phyloP scores from a whole-genome alignment of 352 stramenopile genomes.

The Phytopythium vexans region DNA sequence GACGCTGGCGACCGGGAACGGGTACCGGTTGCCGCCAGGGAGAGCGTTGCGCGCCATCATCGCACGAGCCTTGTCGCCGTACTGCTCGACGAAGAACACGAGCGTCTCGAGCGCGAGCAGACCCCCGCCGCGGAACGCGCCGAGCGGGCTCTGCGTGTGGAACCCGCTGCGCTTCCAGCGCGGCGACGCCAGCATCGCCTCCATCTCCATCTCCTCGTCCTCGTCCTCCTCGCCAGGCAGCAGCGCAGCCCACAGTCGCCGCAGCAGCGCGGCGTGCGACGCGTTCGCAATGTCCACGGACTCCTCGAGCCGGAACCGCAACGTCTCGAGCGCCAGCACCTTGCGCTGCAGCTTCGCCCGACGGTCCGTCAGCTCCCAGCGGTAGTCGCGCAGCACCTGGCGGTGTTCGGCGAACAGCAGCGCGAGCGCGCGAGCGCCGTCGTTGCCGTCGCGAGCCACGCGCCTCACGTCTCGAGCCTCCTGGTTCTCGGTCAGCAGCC shows the following conservation, averaged over 20 bases:
- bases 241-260: conserved; percentile 63
- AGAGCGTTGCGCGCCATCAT: conserved; percentile 80
- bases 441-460: conserved; percentile 58
- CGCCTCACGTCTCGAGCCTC: conserved; percentile 47
- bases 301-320: conserved; percentile 75
- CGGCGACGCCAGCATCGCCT: conserved; percentile 47
- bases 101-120: conserved; percentile 72
- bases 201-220: conserved; percentile 34
- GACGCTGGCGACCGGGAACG: conserved; percentile 79
- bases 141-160: conserved; percentile 75
- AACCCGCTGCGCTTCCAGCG: conserved; percentile 75
- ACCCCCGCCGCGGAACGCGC: conserved; percentile 73
- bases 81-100: conserved; percentile 75
- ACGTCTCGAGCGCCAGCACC: conserved; percentile 55
- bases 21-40: conserved; percentile 72
- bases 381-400: conserved; percentile 56
- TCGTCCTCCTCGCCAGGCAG: conserved; percentile 28
- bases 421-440: conserved; percentile 59
- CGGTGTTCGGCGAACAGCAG: conserved; percentile 63
- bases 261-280: conserved; percentile 52
- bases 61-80: conserved; percentile 63
- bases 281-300: conserved; percentile 52
- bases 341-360: conserved; percentile 56
- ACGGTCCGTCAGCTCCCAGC: conserved; percentile 43
- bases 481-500: conserved; percentile 42